A percentile compares a stretch with the other conserved stretches of the same genome.
These are phyloP conservation scores for Didymella pomorum DNA, from an alignment of 2,329 filamentous ascomycete species.

Conservation along the genomic window DNA sequence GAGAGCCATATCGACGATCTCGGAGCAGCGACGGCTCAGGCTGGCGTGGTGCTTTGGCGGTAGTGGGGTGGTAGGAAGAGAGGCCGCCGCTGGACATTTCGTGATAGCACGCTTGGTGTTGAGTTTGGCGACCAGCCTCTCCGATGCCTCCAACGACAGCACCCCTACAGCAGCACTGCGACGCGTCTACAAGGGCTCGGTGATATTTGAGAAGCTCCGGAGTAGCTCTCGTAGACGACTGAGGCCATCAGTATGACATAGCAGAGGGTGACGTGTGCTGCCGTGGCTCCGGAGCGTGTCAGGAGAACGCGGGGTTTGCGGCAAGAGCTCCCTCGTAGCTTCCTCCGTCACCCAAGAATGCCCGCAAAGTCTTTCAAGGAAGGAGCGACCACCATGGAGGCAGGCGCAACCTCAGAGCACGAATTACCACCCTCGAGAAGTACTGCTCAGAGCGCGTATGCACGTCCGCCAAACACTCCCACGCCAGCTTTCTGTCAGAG, in stretches of 20 bases:
- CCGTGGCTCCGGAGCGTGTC: constrained; percentile 1
- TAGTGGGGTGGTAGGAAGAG: constrained; percentile 4
- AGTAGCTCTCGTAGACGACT: background rate
- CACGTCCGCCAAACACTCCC: background rate
- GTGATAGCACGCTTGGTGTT: constrained; percentile 15
- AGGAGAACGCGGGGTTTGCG: constrained; percentile 11
- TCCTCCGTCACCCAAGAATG: constrained; percentile 3
- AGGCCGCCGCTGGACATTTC: background rate
- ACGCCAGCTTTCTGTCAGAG: background rate
- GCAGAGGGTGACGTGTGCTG: background rate
- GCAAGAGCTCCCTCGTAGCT: background rate
- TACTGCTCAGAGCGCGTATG: background rate
- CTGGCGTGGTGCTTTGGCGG: background rate
- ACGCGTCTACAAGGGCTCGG: background rate
- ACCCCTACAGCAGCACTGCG: constrained; percentile 5
- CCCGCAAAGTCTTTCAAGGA: background rate
- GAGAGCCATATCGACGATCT: background rate
- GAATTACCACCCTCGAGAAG: too few species aligned
- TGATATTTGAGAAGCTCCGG: background rate
- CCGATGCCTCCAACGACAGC: background rate
- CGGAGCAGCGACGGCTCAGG: too few species aligned
- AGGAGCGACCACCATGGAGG: too few species aligned
- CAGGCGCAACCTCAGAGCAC: background rate
- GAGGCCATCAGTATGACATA: too few species aligned
- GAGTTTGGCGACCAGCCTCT: constrained; percentile 5